Evolutionary conservation across 768 basidiomycete species (phyloP).

Genomic region (Naganishia vishniacii): DNA sequence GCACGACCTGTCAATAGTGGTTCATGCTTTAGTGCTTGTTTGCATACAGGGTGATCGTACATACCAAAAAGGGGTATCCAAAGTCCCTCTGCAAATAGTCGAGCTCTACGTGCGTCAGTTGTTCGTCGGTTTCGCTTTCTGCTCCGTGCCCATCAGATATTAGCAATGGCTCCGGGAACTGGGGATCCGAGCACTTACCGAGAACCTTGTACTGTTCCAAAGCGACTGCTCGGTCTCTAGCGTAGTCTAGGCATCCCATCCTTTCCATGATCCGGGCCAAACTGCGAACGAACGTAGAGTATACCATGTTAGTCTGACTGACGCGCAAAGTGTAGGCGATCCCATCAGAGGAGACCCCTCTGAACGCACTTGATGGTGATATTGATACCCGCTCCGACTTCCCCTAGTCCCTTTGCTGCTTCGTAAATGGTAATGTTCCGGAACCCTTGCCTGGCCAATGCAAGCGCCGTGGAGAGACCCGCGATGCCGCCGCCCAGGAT

Average conservation of each 20-base stretch:
- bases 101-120: slow-evolving; percentile 44
- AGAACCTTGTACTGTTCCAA: slow-evolving; percentile 42
- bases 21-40: not conserved
- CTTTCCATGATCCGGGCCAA: slow-evolving; percentile 43
- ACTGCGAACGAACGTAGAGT: too few relatives aligned
- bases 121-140: slow-evolving; percentile 44
- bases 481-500: slow-evolving; percentile 32
- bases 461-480: slow-evolving; percentile 45
- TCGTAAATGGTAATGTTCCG: slow-evolving; percentile 47
- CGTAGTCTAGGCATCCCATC: slow-evolving; percentile 45
- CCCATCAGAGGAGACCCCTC: too few relatives aligned
- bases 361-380: slow-evolving; percentile 44
- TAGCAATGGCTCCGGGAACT: too few relatives aligned
- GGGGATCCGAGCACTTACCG: slow-evolving; percentile 30
- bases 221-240: slow-evolving; percentile 41
- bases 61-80: slow-evolving; percentile 42
- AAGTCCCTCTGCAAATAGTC: slow-evolving; percentile 43
- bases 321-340: too few relatives aligned
- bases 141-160: not conserved
- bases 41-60: not conserved
- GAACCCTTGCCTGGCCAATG: slow-evolving; percentile 46
- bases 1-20: slow-evolving; percentile 34
- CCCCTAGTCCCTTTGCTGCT: slow-evolving; percentile 41
- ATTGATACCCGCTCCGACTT: slow-evolving; percentile 51
- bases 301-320: too few relatives aligned